These are phyloP conservation scores for Puccinia triticina DNA, from an alignment of 1,284 basidiomycete genomes.

Conservation along the genomic window DNA sequence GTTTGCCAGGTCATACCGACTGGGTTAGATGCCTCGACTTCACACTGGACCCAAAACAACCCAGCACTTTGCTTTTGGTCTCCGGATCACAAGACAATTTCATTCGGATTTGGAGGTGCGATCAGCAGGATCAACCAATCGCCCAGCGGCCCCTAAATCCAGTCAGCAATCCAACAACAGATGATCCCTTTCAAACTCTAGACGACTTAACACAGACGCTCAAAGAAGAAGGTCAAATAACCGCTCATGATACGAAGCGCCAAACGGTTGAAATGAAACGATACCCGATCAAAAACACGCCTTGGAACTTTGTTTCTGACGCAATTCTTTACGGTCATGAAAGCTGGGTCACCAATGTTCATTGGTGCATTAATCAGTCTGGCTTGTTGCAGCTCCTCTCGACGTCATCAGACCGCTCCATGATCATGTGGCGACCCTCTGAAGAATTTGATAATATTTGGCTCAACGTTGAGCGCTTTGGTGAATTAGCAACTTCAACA, in stretches of 20 bases:
- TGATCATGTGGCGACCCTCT: constrained; percentile 83
- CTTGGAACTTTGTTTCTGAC: constrained; percentile 79
- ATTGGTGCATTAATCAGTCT: constrained; percentile 66
- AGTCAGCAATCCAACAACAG: constrained; percentile 35
- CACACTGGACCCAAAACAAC: constrained; percentile 61
- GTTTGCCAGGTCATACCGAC: constrained; percentile 86
- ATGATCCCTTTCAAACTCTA: constrained; percentile 40
- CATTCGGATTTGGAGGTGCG: constrained; percentile 83
- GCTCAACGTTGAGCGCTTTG: constrained; percentile 85
- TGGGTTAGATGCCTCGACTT: constrained; percentile 84
- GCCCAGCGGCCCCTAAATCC: constrained; percentile 47
- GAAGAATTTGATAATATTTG: constrained; percentile 66
- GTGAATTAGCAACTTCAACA: constrained; percentile 79
- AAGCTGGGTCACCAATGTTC: constrained; percentile 80
- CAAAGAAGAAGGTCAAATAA: constrained; percentile 76
- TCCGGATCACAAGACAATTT: constrained; percentile 91
- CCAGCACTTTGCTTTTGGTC: constrained; percentile 68
- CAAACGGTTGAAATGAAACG: constrained; percentile 32
- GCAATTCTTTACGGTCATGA: constrained; percentile 90
- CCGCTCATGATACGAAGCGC: constrained; percentile 72
- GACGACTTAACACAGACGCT: constrained; percentile 67
- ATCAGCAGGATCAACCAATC: constrained; percentile 62
- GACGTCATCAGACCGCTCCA: constrained; percentile 85
- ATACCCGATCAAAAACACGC: constrained; percentile 63
- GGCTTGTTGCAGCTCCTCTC: constrained; percentile 71